phyloP scores from a whole-genome alignment of 768 basidiomycete species.

The Asterophora parasitica region DNA sequence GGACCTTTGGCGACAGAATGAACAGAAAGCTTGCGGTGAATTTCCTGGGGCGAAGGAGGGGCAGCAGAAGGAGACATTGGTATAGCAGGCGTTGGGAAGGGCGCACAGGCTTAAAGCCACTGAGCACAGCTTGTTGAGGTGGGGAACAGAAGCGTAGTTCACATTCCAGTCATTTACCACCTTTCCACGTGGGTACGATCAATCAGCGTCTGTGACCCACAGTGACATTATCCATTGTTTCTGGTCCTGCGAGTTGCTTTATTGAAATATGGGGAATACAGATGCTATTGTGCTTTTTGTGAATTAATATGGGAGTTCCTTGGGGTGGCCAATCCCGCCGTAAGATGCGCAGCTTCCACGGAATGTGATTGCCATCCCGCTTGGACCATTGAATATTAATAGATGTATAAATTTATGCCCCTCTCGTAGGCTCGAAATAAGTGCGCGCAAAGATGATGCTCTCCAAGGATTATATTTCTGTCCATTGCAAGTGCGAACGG shows the following conservation, averaged over 20 bases:
- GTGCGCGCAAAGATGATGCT: neutral
- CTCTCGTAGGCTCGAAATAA: no score
- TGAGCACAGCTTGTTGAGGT: constrained; percentile 6
- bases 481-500: neutral
- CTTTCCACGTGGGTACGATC: constrained; percentile 3
- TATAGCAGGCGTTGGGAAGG: neutral
- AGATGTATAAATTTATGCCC: neutral
- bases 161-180: constrained; percentile 7
- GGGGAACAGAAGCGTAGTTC: neutral
- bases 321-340: no score
- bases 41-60: constrained; percentile 83
- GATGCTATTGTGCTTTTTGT: no score
- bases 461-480: neutral
- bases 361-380: no score
- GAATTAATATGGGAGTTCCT: no score
- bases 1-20: constrained; percentile 54
- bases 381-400: no score
- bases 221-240: neutral
- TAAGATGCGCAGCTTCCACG: no score
- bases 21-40: constrained; percentile 79
- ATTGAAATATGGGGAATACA: neutral
- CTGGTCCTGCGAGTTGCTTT: neutral
- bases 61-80: constrained; percentile 41
- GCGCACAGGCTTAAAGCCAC: neutral
- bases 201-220: neutral